Evolutionary conservation across 257 asterid genomes (phyloP), one percentile per base, ranked within the genome.

Genomic region (Cordia subcordata): DNA sequence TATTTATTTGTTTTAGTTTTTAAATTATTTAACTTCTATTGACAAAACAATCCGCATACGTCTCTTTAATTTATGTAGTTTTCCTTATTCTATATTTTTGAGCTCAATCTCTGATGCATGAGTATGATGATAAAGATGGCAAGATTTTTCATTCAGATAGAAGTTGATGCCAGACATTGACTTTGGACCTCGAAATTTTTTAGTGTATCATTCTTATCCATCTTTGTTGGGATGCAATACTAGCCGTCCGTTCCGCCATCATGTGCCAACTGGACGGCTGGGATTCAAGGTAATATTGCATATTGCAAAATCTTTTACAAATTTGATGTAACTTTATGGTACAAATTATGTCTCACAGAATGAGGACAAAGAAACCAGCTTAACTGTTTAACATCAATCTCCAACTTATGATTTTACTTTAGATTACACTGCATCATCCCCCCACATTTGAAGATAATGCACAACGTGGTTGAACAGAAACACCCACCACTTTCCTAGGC

Each of bases 351-450:
- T 67, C 68, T 68, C 22, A 55, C 16, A 46, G 50, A 15, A 44
- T 32, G 79, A 81, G 63, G 73, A 78, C 85, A 76, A 76, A 67
- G 72, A 75, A 84, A 76, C 81, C 75, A 74, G 22, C 40, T 77
- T 46, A 17, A 18, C 72, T 74, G 63, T 66, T 71, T 11, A 46
- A 40, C 65, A 55, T 66, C 60, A 61, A 71, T 61, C 21, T 15
- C 75, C 45, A 20, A 50, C 65, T 61, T 49, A 21, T 57, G 57
- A 58, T 54, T 39, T 1, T 14, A n/a, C 49, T 63, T 69, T 61
- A 44, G 47, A 13, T n/a, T 53, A 35, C 62, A 51, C 64, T 42
- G 6, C 35, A 61, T 27, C 51, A 66, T 55, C 44, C 52, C 44
- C 52, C 13, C 58, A 47, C 68, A 60, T 62, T 51, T 64, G 12